phyloP scores from a whole-genome alignment of 495 filamentous ascomycete species.

The Neurospora sp. region DNA sequence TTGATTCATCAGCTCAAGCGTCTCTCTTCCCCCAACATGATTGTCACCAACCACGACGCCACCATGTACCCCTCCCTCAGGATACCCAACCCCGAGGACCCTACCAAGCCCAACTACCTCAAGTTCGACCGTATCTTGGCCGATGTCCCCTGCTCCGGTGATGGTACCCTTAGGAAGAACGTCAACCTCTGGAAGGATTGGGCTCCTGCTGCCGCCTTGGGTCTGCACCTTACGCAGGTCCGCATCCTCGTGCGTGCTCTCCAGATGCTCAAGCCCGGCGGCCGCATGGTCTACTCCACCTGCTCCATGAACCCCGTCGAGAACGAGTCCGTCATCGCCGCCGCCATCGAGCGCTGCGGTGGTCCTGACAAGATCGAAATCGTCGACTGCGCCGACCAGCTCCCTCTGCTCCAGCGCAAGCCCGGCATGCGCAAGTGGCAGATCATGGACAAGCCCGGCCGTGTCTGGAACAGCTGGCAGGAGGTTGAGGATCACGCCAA shows the following conservation, averaged over 20 bases:
- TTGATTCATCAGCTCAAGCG: constrained; percentile 95
- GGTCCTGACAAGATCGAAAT: constrained; percentile 72
- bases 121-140: constrained; percentile 96
- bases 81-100: constrained; percentile 47
- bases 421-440: constrained; percentile 71
- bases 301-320: constrained; percentile 97
- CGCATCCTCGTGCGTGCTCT: constrained; percentile 86
- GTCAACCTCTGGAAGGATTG: constrained; percentile 88
- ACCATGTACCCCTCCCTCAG: constrained; percentile 89
- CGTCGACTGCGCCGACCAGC: constrained; percentile 65
- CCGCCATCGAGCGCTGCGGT: constrained; percentile 83
- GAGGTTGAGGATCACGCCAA: constrained; percentile 59
- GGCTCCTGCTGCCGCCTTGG: constrained; percentile 72
- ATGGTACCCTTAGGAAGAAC: constrained; percentile 90
- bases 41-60: constrained; percentile 97
- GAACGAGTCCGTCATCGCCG: constrained; percentile 81
- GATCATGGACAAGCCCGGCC: constrained; percentile 74
- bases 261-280: constrained; percentile 93
- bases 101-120: constrained; percentile 57
- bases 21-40: constrained; percentile 88
- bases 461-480: constrained; percentile 65
- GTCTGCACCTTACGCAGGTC: constrained; percentile 73
- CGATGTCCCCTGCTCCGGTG: constrained; percentile 93
- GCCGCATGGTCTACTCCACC: constrained; percentile 90
- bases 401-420: constrained; percentile 65